Conservation (phyloP, 306 rosid genomes). For the Mucuna pruriens region DNA sequence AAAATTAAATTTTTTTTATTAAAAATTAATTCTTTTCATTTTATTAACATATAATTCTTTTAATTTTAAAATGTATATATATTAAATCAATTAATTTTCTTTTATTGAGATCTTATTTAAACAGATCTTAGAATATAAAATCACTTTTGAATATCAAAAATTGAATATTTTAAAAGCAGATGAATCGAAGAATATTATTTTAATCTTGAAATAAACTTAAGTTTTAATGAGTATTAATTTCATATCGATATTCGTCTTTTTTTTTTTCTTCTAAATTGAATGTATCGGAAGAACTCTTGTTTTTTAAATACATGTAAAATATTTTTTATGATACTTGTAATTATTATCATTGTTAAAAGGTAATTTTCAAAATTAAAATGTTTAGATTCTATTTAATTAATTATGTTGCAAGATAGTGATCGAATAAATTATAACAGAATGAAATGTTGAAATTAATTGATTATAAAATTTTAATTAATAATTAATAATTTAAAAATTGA, state of each 20-base stretch:
- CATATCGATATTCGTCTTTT: not conserved
- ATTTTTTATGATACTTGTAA: too few relatives aligned
- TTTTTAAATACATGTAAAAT: too few relatives aligned
- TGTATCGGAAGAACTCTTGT: not conserved
- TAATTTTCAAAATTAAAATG: too few relatives aligned
- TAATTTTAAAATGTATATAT: not conserved
- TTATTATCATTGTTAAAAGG: too few relatives aligned
- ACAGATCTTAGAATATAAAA: not conserved
- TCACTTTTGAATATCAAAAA: not conserved
- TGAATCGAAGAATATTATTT: not conserved
- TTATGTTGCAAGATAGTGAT: not conserved
- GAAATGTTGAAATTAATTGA: too few relatives aligned
- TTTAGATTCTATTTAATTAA: not conserved
- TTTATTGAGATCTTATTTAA: not conserved
- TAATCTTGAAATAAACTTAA: not conserved
- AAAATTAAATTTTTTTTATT: too few relatives aligned
- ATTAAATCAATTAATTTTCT: not conserved
- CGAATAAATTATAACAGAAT: not conserved
- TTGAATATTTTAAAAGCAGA: not conserved
- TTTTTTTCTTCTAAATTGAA: too few relatives aligned
- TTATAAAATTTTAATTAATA: too few relatives aligned
- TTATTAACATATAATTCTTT: not conserved
- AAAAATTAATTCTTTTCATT: not conserved
- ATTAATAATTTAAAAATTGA: too few relatives aligned
- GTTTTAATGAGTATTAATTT: not conserved